These are phyloP conservation scores for Colletotrichum simmondsii DNA, from an alignment of 2,329 filamentous ascomycete genomes.

Conservation along the genomic window DNA sequence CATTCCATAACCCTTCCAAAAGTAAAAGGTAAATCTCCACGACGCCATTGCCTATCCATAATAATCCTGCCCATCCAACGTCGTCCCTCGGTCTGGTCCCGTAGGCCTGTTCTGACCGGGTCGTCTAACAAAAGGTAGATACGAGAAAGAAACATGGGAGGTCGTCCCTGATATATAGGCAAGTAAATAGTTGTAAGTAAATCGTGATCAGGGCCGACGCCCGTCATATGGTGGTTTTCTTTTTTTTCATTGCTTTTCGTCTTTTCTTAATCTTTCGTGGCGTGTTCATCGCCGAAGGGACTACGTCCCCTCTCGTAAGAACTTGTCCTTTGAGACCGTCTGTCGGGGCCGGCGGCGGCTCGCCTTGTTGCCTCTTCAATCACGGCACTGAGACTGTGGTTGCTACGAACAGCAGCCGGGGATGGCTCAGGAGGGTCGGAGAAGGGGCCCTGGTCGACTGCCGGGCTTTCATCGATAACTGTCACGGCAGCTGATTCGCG, in stretches of 20 bases:
- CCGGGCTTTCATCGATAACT: conserved; percentile 58
- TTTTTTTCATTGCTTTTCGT: background rate
- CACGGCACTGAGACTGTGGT: conserved; percentile 63
- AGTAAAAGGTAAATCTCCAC: conserved; percentile 26
- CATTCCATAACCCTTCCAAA: conserved; percentile 30
- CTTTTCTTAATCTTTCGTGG: conserved; percentile 57
- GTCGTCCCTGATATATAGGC: conserved; percentile 34
- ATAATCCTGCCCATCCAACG: conserved; percentile 33
- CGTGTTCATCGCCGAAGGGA: conserved; percentile 69
- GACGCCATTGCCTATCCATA: conserved; percentile 29
- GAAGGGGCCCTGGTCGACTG: conserved; percentile 68
- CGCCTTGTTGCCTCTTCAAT: conserved; percentile 62
- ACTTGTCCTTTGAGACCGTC: conserved; percentile 38
- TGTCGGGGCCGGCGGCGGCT: conserved; percentile 46
- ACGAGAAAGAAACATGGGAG: conserved; percentile 32
- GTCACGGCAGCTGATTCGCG: conserved; percentile 59
- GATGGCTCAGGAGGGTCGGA: conserved; percentile 59
- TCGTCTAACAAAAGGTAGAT: conserved; percentile 32
- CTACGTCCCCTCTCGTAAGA: conserved; percentile 50
- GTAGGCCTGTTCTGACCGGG: conserved; percentile 30
- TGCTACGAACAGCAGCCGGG: conserved; percentile 47
- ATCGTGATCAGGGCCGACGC: conserved; percentile 27
- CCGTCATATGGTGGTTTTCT: conserved; percentile 14
- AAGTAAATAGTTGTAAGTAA: conserved; percentile 23
- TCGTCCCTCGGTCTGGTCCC: conserved; percentile 34